Conservation (phyloP, 106 monocot species). For the Vanilla planifolia region DNA sequence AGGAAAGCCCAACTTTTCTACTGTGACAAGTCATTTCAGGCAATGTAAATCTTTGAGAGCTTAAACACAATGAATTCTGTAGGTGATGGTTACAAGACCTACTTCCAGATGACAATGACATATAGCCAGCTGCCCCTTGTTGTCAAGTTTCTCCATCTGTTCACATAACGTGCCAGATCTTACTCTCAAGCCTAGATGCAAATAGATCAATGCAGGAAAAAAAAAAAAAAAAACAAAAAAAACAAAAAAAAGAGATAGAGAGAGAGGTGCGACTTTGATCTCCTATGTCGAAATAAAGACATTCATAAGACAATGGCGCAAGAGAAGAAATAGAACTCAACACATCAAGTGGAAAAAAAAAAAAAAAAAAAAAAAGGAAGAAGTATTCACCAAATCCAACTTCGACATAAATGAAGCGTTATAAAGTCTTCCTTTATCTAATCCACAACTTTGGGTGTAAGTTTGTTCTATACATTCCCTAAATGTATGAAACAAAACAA, state of each 20-base stretch:
- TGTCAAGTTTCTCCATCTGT: conserved; percentile 17
- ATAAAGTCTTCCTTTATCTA: no score
- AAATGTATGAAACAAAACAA: neutral
- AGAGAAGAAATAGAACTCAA: no score
- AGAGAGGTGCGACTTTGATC: neutral
- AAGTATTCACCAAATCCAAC: neutral
- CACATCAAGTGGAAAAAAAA: no score
- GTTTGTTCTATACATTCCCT: no score
- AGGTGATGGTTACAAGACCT: neutral
- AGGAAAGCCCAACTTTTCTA: neutral
- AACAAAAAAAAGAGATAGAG: neutral
- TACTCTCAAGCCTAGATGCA: neutral
- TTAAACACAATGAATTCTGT: neutral
- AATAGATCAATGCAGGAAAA: neutral
- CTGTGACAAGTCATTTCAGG: no score
- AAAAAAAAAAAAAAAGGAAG: no score
- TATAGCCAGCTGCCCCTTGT: conserved; percentile 1
- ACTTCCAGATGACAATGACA: conserved; percentile 8
- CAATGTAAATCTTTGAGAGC: no score
- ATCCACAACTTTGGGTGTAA: no score
- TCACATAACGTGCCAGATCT: neutral
- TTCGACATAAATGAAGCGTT: neutral
- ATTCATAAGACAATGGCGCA: neutral
- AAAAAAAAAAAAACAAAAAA: neutral
- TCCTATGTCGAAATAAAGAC: neutral